Percentiles rank a stretch among this genome's conserved stretches.
Conservation (phyloP, 345 rosid species). For the Psidium friedrichsthalianum region DNA sequence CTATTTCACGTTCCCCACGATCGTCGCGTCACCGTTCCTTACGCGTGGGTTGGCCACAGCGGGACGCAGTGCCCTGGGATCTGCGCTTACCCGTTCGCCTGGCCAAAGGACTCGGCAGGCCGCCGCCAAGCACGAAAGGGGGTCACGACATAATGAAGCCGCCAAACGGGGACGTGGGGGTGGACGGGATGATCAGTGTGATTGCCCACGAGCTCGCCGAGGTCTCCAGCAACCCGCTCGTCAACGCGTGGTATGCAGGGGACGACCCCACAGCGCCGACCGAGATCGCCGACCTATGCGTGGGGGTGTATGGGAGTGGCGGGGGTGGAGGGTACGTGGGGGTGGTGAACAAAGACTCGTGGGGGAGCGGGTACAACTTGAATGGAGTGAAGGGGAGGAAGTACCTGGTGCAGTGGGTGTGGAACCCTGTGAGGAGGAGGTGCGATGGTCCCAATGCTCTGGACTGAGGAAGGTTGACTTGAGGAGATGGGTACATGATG, state of each 20-base stretch:
- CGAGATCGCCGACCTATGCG: slow-evolving; percentile 58
- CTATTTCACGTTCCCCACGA: slow-evolving; percentile 48
- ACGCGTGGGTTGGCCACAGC: slow-evolving; percentile 56
- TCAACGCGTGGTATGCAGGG: slow-evolving; percentile 61
- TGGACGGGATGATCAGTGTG: slow-evolving; percentile 57
- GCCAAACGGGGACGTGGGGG: slow-evolving; percentile 49
- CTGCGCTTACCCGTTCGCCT: slow-evolving; percentile 57
- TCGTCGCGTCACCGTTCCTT: slow-evolving; percentile 39
- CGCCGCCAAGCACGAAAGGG: slow-evolving; percentile 15
- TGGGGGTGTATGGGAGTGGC: slow-evolving; percentile 46
- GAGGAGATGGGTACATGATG: background rate
- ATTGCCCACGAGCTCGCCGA: slow-evolving; percentile 61
- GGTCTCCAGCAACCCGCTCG: slow-evolving; percentile 41
- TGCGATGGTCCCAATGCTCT: slow-evolving; percentile 56
- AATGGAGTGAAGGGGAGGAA: slow-evolving; percentile 49
- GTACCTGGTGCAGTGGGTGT: slow-evolving; percentile 50
- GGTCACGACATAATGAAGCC: slow-evolving; percentile 29
- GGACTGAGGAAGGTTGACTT: slow-evolving; percentile 11
- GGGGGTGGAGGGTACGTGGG: slow-evolving; percentile 56
- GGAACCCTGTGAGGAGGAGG: slow-evolving; percentile 44
- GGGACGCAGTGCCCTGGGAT: slow-evolving; percentile 47
- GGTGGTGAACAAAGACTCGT: slow-evolving; percentile 23
- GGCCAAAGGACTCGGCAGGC: slow-evolving; percentile 28
- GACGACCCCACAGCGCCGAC: slow-evolving; percentile 44
- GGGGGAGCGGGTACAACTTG: slow-evolving; percentile 45